A percentile compares a stretch with the other conserved stretches of the same genome.
Evolutionary conservation across 768 basidiomycete species (phyloP).

Genomic region (Collybia mongolica): DNA sequence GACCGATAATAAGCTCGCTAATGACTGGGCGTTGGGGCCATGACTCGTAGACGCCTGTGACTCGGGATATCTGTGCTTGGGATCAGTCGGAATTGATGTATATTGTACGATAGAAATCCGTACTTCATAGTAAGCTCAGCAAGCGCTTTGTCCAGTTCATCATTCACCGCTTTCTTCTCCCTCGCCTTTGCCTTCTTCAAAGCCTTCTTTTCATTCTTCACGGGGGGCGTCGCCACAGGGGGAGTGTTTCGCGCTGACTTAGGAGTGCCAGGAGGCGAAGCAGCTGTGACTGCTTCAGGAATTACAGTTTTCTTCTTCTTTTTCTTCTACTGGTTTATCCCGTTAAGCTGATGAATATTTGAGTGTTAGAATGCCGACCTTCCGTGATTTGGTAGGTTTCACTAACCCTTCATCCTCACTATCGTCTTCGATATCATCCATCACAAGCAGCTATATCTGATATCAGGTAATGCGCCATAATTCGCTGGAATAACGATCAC

Average conservation of each 20-base stretch:
- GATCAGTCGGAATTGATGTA: background rate
- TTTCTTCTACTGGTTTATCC: slow-evolving; percentile 17
- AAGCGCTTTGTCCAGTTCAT: slow-evolving; percentile 84
- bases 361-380: slow-evolving; percentile 25
- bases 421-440: slow-evolving; percentile 22
- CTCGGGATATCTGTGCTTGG: slow-evolving; percentile 46
- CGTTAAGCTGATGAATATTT: slow-evolving; percentile 1
- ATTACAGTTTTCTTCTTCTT: slow-evolving; percentile 45
- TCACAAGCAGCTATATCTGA: slow-evolving; percentile 35
- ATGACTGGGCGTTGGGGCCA: slow-evolving; percentile 27
- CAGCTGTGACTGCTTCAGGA: slow-evolving; percentile 5
- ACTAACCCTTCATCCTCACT: slow-evolving; percentile 25
- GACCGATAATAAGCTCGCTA: slow-evolving; percentile 69
- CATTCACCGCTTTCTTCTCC: slow-evolving; percentile 61
- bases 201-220: slow-evolving; percentile 53
- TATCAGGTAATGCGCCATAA: background rate
- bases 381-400: slow-evolving; percentile 31
- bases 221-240: slow-evolving; percentile 10
- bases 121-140: slow-evolving; percentile 83
- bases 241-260: slow-evolving; percentile 3
- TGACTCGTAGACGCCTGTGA: slow-evolving; percentile 37
- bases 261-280: slow-evolving; percentile 9
- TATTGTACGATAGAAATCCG: slow-evolving; percentile 11
- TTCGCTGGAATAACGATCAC: slow-evolving; percentile 14
- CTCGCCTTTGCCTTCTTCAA: slow-evolving; percentile 66